These are phyloP conservation scores for Thymus mandschuricus DNA, from an alignment of 257 asterid species.

Conservation along the genomic window DNA sequence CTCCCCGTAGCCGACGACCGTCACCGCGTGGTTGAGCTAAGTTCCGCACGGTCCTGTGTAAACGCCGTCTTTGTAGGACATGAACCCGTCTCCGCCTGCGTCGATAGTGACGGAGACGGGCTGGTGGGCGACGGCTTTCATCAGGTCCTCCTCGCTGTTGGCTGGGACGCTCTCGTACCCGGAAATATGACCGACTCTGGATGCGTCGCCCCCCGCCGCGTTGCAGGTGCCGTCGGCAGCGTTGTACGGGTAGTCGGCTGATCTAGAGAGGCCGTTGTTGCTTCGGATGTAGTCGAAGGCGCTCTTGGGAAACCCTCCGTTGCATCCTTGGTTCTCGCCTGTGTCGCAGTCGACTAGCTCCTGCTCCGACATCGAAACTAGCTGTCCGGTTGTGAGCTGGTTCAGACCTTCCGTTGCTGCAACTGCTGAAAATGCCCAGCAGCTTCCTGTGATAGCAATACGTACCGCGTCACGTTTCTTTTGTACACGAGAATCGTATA, in stretches of 20 bases:
- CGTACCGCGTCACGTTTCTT: too few species aligned
- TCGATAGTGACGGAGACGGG: conserved; percentile 29
- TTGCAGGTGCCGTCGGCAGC: conserved; percentile 41
- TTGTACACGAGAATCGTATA: too few species aligned
- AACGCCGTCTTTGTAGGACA: conserved; percentile 29
- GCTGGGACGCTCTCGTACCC: conserved; percentile 47
- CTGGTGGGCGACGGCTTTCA: conserved; percentile 36
- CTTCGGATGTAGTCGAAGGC: conserved; percentile 41
- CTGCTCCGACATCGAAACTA: conserved; percentile 47
- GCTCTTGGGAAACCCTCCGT: conserved; percentile 34
- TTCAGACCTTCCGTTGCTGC: conserved; percentile 54
- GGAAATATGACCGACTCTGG: conserved; percentile 30
- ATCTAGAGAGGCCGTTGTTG: conserved; percentile 43
- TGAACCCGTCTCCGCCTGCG: conserved; percentile 23
- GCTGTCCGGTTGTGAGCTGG: conserved; percentile 36
- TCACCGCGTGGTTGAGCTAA: conserved; percentile 32
- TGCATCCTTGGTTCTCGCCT: conserved; percentile 37
- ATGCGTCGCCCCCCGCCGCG: conserved; percentile 6
- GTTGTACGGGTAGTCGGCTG: conserved; percentile 42
- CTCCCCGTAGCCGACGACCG: conserved; percentile 33
- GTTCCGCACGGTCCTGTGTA: conserved; percentile 35
- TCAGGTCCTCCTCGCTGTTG: conserved; percentile 32
- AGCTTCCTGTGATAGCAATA: conserved; percentile 28
- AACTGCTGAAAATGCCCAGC: conserved; percentile 55
- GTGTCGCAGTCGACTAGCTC: conserved; percentile 54